These are phyloP conservation scores for Thermothielavioides terrestris DNA, from an alignment of 495 filamentous ascomycete genomes.

Conservation along the genomic window DNA sequence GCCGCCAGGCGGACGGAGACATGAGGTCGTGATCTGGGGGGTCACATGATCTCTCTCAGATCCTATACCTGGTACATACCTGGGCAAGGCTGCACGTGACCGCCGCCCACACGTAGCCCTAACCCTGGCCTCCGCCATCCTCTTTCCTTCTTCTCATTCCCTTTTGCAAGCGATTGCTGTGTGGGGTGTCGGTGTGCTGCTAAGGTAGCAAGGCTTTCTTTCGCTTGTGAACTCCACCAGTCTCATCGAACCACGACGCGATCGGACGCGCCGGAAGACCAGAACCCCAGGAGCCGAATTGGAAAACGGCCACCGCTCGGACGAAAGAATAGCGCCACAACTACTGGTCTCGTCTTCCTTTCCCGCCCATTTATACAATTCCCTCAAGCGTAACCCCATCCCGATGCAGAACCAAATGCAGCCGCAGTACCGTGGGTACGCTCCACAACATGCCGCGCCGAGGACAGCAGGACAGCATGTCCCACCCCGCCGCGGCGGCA, in stretches of 20 bases:
- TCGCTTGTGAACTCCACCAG: conserved; percentile 12
- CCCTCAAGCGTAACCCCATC: not conserved
- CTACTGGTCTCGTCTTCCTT: too few relatives aligned
- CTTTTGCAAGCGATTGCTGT: too few relatives aligned
- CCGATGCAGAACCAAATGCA: conserved; percentile 33
- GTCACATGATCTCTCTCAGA: conserved; percentile 2
- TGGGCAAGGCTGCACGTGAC: too few relatives aligned
- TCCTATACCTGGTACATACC: too few relatives aligned
- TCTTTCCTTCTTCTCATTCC: too few relatives aligned
- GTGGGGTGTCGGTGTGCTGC: too few relatives aligned
- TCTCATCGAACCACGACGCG: conserved; percentile 18
- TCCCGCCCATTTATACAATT: not conserved
- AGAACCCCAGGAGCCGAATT: not conserved
- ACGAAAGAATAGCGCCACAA: too few relatives aligned
- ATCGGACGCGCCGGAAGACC: conserved; percentile 15
- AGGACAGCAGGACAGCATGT: conserved; percentile 24
- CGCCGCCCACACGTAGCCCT: too few relatives aligned
- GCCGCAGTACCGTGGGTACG: conserved; percentile 39
- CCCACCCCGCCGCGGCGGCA: conserved; percentile 39
- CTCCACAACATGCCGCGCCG: conserved; percentile 31
- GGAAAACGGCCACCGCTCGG: too few relatives aligned
- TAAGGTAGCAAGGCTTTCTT: too few relatives aligned
- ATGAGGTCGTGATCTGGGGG: not conserved
- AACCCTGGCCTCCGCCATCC: too few relatives aligned
- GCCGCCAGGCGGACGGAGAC: not conserved